Evolutionary conservation across 495 filamentous ascomycete species (phyloP).

Genomic region (Neurospora cerealis): DNA sequence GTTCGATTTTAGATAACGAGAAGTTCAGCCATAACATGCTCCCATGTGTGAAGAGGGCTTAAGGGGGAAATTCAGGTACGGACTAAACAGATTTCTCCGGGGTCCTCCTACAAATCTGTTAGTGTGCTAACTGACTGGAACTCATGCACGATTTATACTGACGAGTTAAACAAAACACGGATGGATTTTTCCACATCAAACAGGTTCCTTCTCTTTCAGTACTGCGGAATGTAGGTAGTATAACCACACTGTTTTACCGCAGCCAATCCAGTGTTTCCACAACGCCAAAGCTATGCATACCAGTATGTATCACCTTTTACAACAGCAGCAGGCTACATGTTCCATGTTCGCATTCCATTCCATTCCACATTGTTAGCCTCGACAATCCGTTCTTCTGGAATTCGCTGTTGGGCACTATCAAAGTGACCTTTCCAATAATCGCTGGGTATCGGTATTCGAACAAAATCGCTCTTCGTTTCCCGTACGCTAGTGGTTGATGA

Average conservation of each 20-base stretch:
- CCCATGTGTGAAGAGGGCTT: not conserved
- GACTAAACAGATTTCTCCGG: not conserved
- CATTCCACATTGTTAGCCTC: not conserved
- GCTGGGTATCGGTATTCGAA: not conserved
- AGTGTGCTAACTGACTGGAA: not conserved
- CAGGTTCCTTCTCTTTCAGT: no score
- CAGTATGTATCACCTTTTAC: no score
- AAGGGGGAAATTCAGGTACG: not conserved
- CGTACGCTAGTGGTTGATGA: no score
- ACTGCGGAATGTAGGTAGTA: no score
- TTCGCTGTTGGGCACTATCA: not conserved
- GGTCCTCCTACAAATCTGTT: not conserved
- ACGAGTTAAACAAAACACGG: not conserved
- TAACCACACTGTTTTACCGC: no score
- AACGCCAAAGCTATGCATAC: not conserved
- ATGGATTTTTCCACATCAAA: no score
- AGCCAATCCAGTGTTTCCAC: not conserved
- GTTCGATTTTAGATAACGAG: not conserved
- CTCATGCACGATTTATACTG: not conserved
- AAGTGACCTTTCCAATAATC: not conserved
- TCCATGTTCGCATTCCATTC: no score
- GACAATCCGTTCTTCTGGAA: not conserved
- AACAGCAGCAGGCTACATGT: no score
- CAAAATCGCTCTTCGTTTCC: not conserved
- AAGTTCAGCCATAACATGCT: not conserved